phyloP scores from a whole-genome alignment of 257 asterid genomes.

The Avicennia marina region DNA sequence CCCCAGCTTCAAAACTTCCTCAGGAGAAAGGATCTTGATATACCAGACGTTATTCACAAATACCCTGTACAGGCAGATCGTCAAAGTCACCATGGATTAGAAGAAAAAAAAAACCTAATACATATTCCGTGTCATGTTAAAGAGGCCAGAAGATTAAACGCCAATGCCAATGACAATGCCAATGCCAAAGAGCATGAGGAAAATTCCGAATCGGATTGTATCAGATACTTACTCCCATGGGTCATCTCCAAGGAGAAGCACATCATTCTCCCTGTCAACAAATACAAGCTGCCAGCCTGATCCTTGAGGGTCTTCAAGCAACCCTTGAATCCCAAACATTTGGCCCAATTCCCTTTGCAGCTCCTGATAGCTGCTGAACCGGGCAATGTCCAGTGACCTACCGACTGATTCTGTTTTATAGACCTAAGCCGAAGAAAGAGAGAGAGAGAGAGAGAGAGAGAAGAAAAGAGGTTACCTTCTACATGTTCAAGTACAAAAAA shows the following conservation, averaged over 20 bases:
- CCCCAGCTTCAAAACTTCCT: slow-evolving; percentile 78
- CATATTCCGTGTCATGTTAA: too few species aligned
- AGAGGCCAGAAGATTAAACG: too few species aligned
- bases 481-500: not conserved
- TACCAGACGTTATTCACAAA: slow-evolving; percentile 91
- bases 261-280: slow-evolving; percentile 96
- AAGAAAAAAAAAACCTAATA: too few species aligned
- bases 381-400: slow-evolving; percentile 87
- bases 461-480: too few species aligned
- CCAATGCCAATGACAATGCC: too few species aligned
- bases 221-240: slow-evolving; percentile 97
- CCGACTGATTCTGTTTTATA: slow-evolving; percentile 83
- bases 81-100: too few species aligned
- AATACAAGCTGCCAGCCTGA: slow-evolving; percentile 99
- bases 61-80: slow-evolving; percentile 62
- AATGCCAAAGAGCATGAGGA: too few species aligned
- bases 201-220: too few species aligned
- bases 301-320: slow-evolving; percentile 96
- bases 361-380: slow-evolving; percentile 94
- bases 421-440: slow-evolving; percentile 42
- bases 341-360: slow-evolving; percentile 83
- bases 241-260: slow-evolving; percentile 99
- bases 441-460: not conserved
- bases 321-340: slow-evolving; percentile 89
- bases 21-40: slow-evolving; percentile 91